Percentiles rank a stretch among this genome's conserved stretches.
Conservation (phyloP, 2,329 filamentous ascomycete genomes). For the Fusarium longipes region DNA sequence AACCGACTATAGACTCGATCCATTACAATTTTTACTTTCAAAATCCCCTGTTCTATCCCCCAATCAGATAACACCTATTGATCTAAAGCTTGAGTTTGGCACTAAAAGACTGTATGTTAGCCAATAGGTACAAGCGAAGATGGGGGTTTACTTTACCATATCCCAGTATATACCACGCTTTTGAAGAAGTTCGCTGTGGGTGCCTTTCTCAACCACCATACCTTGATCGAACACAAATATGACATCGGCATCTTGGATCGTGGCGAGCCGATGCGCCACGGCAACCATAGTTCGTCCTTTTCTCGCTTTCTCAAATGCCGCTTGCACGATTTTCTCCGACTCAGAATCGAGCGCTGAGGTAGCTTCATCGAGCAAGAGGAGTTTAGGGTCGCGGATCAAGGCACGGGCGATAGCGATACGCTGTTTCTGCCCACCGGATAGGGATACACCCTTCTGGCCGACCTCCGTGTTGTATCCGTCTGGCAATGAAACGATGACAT, state of each 20-base stretch:
- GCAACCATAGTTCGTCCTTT: conserved; percentile 74
- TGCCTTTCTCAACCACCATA: conserved; percentile 13
- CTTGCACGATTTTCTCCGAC: conserved; percentile 70
- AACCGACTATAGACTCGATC: not conserved
- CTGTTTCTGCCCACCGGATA: conserved; percentile 78
- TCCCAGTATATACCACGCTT: conserved; percentile 14
- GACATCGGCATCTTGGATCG: conserved; percentile 79
- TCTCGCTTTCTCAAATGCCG: conserved; percentile 72
- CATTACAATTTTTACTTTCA: not conserved
- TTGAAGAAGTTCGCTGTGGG: not conserved
- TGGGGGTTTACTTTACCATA: conserved; percentile 1
- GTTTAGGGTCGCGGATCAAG: conserved; percentile 70
- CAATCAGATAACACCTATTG: conserved; percentile 3
- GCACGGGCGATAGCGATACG: conserved; percentile 76
- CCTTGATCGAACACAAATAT: conserved; percentile 70
- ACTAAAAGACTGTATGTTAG: conserved; percentile 9
- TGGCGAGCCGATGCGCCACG: conserved; percentile 81
- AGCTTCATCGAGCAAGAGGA: conserved; percentile 78
- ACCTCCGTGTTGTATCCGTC: conserved; percentile 75
- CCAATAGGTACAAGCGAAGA: not conserved
- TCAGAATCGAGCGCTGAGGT: conserved; percentile 76
- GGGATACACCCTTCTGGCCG: conserved; percentile 72
- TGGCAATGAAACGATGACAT: conserved; percentile 75
- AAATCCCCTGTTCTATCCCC: not conserved
- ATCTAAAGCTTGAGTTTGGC: conserved; percentile 31